These are phyloP conservation scores for Chaetomium tenue DNA, from an alignment of 495 filamentous ascomycete species.

Conservation along the genomic window DNA sequence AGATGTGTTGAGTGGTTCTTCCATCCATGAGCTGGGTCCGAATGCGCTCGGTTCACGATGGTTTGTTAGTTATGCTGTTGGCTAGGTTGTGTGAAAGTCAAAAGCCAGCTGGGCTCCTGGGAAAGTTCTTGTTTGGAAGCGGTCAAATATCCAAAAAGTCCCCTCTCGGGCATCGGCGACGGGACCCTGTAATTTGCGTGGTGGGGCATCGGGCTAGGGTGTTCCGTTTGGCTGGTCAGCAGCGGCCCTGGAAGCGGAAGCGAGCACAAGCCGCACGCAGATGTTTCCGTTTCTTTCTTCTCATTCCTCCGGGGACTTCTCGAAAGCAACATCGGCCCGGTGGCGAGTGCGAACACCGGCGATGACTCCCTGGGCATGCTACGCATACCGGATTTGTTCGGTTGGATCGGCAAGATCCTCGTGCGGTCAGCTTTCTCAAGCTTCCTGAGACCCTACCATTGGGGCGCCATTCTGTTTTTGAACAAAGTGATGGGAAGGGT, in stretches of 20 bases:
- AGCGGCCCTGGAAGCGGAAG: neutral
- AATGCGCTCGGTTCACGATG: too few species aligned
- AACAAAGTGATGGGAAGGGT: too few species aligned
- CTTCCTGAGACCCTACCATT: too few species aligned
- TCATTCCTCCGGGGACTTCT: neutral
- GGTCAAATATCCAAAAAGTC: neutral
- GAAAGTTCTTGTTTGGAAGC: neutral
- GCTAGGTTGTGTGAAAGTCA: neutral
- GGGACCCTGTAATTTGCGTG: slow-evolving; percentile 11
- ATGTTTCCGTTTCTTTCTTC: neutral
- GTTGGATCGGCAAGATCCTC: slow-evolving; percentile 1
- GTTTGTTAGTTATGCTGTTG: too few species aligned
- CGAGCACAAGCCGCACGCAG: neutral
- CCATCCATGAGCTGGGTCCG: too few species aligned
- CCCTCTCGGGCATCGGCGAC: neutral
- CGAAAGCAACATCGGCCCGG: neutral
- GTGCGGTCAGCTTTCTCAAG: neutral
- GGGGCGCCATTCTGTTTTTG: too few species aligned
- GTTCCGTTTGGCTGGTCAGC: neutral
- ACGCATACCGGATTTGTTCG: neutral
- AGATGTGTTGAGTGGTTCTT: too few species aligned
- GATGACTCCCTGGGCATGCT: neutral
- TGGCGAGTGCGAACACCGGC: slow-evolving; percentile 9
- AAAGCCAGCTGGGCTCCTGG: neutral
- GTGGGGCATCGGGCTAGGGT: slow-evolving; percentile 1